Evolutionary conservation across 805 yeast species (phyloP).

Genomic region (Lipomyces japonicus): DNA sequence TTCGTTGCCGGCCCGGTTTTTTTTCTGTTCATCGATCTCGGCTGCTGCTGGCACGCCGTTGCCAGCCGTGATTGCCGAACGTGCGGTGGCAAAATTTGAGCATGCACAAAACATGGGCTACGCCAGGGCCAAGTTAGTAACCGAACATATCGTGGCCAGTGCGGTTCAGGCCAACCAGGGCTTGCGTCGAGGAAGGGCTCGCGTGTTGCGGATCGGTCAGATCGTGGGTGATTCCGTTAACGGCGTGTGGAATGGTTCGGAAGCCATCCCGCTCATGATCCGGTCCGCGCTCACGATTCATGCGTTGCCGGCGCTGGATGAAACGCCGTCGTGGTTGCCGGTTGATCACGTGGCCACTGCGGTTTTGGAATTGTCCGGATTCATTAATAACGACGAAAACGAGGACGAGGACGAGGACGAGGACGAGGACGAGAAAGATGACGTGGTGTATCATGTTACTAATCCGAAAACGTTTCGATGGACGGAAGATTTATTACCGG

Average conservation of each 20-base stretch:
- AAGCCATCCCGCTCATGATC: slow-evolving; percentile 23
- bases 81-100: slow-evolving; percentile 6
- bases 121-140: slow-evolving; percentile 20
- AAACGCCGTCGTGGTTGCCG: slow-evolving; percentile 19
- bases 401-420: too few species aligned
- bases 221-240: slow-evolving; percentile 15
- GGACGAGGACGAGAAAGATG: not conserved
- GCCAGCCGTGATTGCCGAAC: slow-evolving; percentile 14
- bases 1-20: slow-evolving; percentile 10
- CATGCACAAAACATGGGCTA: slow-evolving; percentile 24
- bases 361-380: slow-evolving; percentile 10
- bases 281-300: slow-evolving; percentile 14
- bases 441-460: slow-evolving; percentile 11
- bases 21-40: slow-evolving; percentile 21
- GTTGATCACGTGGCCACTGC: slow-evolving; percentile 21
- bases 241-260: slow-evolving; percentile 23
- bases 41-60: slow-evolving; percentile 18
- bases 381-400: slow-evolving; percentile 1
- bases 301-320: slow-evolving; percentile 19
- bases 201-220: slow-evolving; percentile 22
- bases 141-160: slow-evolving; percentile 10
- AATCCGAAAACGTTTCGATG: slow-evolving; percentile 17
- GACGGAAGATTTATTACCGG: slow-evolving; percentile 20
- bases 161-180: slow-evolving; percentile 8
- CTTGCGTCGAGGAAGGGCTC: too few species aligned